Conservation (phyloP, 2,329 filamentous ascomycete genomes). For the Fusarium duplospermum region DNA sequence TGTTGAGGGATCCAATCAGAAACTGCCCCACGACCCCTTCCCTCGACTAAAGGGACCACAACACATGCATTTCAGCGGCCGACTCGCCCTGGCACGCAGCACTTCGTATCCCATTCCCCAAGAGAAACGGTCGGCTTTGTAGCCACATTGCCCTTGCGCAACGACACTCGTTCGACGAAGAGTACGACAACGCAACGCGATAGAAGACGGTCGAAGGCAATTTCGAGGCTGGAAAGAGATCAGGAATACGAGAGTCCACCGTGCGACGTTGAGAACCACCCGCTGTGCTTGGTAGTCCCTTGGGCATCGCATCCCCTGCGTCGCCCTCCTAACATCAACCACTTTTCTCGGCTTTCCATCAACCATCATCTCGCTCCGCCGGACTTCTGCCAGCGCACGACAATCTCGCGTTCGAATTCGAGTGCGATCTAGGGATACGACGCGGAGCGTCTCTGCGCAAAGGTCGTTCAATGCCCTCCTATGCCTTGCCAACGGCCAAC, state of each 20-base stretch:
- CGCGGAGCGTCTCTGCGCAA: constrained; percentile 37
- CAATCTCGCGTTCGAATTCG: background rate
- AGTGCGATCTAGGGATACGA: constrained; percentile 24
- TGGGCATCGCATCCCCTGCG: constrained; percentile 19
- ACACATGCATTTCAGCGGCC: constrained; percentile 34
- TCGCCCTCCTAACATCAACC: constrained; percentile 13
- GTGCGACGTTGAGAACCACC: constrained; percentile 10
- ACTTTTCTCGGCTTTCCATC: constrained; percentile 4
- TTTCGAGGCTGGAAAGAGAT: background rate
- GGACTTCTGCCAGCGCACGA: background rate
- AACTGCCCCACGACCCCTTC: constrained; percentile 25
- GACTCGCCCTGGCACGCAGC: constrained; percentile 34
- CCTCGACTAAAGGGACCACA: constrained; percentile 23
- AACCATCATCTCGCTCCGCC: background rate
- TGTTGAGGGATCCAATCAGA: constrained; percentile 36
- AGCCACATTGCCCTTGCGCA: constrained; percentile 38
- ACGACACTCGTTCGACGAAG: constrained; percentile 9
- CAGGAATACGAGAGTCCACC: background rate
- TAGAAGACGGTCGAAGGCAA: constrained; percentile 3
- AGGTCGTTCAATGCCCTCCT: constrained; percentile 44
- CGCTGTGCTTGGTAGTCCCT: constrained; percentile 3
- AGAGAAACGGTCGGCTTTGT: constrained; percentile 29
- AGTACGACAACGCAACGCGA: constrained; percentile 17
- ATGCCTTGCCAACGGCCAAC: constrained; percentile 44
- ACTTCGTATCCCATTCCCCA: constrained; percentile 36